These are phyloP conservation scores for Pythium oligandrum DNA, from an alignment of 352 stramenopile species.

Conservation along the genomic window DNA sequence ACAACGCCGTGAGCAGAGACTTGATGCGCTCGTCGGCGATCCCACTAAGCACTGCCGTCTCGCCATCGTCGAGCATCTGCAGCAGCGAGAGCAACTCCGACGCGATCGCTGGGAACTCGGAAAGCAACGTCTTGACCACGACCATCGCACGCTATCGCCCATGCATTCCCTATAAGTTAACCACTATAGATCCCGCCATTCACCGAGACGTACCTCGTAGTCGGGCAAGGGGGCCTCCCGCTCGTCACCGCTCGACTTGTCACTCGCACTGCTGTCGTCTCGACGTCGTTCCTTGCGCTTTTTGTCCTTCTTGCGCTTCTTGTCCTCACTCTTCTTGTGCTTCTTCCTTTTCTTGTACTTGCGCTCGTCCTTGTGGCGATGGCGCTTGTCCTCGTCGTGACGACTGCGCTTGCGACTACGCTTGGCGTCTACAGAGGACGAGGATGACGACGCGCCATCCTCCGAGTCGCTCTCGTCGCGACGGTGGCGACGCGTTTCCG, in stretches of 20 bases:
- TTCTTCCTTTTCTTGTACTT: slow-evolving; percentile 10
- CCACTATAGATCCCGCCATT: no score
- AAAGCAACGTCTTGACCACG: slow-evolving; percentile 51
- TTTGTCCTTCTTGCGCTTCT: slow-evolving; percentile 24
- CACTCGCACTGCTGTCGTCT: slow-evolving; percentile 1
- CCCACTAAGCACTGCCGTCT: slow-evolving; percentile 69
- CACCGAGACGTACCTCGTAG: no score
- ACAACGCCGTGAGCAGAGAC: slow-evolving; percentile 55
- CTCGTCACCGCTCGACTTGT: background rate
- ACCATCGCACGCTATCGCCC: slow-evolving; percentile 27
- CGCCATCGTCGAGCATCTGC: slow-evolving; percentile 72
- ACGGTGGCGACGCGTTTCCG: no score
- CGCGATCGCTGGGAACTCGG: slow-evolving; percentile 59
- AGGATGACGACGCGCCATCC: no score
- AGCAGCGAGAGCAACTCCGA: slow-evolving; percentile 59
- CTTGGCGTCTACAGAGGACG: no score
- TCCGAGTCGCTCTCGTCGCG: no score
- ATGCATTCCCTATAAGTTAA: no score
- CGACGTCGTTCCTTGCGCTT: slow-evolving; percentile 29
- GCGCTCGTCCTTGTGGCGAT: slow-evolving; percentile 4
- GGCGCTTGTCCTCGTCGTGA: background rate
- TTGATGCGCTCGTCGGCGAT: slow-evolving; percentile 73
- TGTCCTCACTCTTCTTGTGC: slow-evolving; percentile 14
- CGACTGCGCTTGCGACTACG: background rate
- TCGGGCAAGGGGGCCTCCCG: background rate